Base-by-base conservation (phyloP, 2,329 filamentous ascomycete species). In the Aspergillus aculeatinus region DNA sequence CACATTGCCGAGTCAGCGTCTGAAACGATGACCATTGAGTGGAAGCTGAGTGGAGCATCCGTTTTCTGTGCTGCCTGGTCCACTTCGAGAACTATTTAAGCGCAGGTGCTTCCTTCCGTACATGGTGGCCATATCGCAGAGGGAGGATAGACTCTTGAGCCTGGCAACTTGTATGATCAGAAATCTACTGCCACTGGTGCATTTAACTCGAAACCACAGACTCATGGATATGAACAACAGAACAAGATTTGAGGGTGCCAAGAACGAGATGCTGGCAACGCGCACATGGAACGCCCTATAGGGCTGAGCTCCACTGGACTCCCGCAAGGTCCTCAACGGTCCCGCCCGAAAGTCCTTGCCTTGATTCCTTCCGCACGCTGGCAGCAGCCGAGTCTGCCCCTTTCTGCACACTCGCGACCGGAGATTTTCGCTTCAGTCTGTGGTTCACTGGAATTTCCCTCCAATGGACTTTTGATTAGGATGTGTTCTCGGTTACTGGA, bases 201-300 rank as follows among this genome's bases (percentile, higher is more conserved):
- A 16, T 35, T 5, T 11, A 2, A 16, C 2, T 16, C 12, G 2
- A 2, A 29, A 35, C 14, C 12, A 11, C 14, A 16, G 11, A 35
- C 12, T 16, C 14, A 5, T 12, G 1, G 33, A 35, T 35, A 14
- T 6, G 3, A 35, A 35, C 33, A 10, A 1, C 14, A 12, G 14
- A 16, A 16, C 33, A 16, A 35, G 14, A 5, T 6, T 16, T 19
- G 14, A 12, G 1, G 39, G 39, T 44, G 39, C 39, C 39, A 57
- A 81, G 59, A 4, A 83, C 68, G 70, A 85, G 79, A 48, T 80
- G 77, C 27, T 80, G 75, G 7, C 81, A 73, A 68, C 33, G 14
- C 2, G 14, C 33, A 35, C 33, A 35, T 35, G 33, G 39, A 19
- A 19, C 0, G 77, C 78, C 5, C 79, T 81, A 6, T 44, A 44